A percentile compares a stretch with the other conserved stretches of the same genome.
Evolutionary conservation across 2,329 filamentous ascomycete species (phyloP).

Genomic region (Sporothrix variecibatus): DNA sequence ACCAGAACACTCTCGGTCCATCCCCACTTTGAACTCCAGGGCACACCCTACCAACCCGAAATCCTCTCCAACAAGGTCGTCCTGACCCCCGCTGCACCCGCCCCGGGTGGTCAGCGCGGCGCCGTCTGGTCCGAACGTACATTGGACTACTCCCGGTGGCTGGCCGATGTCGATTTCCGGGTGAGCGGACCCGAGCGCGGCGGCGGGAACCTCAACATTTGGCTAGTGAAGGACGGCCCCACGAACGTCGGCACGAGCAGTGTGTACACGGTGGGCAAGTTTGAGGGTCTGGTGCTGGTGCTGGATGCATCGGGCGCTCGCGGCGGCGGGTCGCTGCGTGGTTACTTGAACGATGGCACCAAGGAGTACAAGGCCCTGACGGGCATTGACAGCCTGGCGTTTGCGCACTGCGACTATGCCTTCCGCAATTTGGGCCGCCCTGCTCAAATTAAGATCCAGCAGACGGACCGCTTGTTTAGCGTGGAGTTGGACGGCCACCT

Average conservation of each 20-base stretch:
- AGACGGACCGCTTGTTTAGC: conserved; percentile 65
- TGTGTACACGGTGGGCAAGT: conserved; percentile 80
- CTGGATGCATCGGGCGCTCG: conserved; percentile 79
- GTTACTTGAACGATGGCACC: conserved; percentile 89
- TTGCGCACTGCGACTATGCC: conserved; percentile 86
- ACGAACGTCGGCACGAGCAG: conserved; percentile 68
- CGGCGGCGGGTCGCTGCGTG: conserved; percentile 74
- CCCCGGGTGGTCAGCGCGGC: conserved; percentile 81
- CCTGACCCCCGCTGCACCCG: conserved; percentile 81
- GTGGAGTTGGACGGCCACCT: conserved; percentile 77
- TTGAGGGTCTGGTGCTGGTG: conserved; percentile 87
- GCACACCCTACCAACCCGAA: conserved; percentile 58
- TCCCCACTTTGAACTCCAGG: conserved; percentile 58
- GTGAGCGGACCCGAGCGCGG: conserved; percentile 82
- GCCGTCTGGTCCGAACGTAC: conserved; percentile 74
- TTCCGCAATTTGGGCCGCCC: conserved; percentile 91
- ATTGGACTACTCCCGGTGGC: conserved; percentile 70
- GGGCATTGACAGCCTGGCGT: conserved; percentile 81
- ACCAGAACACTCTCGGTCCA: conserved; percentile 53
- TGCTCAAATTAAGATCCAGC: conserved; percentile 73
- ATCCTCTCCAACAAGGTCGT: conserved; percentile 87
- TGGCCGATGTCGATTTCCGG: conserved; percentile 82
- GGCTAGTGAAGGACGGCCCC: conserved; percentile 75
- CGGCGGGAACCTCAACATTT: conserved; percentile 88
- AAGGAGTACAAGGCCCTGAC: conserved; percentile 78